A percentile compares a stretch with the other conserved stretches of the same genome.
Conservation (phyloP, 495 filamentous ascomycete genomes). For the Sporormia fimetaria region DNA sequence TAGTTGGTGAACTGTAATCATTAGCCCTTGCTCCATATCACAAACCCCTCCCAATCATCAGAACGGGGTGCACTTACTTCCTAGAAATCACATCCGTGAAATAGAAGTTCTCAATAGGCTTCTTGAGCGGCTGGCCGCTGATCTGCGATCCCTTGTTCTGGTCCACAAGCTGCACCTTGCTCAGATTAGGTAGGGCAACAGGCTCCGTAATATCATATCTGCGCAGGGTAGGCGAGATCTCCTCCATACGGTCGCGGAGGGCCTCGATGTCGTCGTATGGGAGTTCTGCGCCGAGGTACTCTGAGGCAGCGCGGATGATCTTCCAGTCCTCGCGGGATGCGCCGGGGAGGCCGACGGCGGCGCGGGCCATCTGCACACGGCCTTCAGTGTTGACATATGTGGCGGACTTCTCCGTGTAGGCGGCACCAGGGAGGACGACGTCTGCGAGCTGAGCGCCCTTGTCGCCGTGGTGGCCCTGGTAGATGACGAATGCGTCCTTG, state of each 20-base stretch:
- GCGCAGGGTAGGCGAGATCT: constrained; percentile 79
- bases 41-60: too few relatives aligned
- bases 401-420: constrained; percentile 94
- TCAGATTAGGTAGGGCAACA: constrained; percentile 53
- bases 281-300: constrained; percentile 77
- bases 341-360: constrained; percentile 73
- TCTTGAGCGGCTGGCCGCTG: constrained; percentile 57
- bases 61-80: constrained; percentile 49
- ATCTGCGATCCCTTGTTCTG: constrained; percentile 78
- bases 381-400: constrained; percentile 98
- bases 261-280: constrained; percentile 86
- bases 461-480: constrained; percentile 97
- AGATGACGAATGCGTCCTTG: constrained; percentile 89
- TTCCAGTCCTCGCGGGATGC: constrained; percentile 96
- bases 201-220: constrained; percentile 85
- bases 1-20: constrained; percentile 68
- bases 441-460: constrained; percentile 84
- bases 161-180: constrained; percentile 86
- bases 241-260: constrained; percentile 84
- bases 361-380: constrained; percentile 81
- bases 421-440: constrained; percentile 82
- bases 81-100: constrained; percentile 94
- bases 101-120: constrained; percentile 87
- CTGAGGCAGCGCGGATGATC: constrained; percentile 82
- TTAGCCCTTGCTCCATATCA: too few relatives aligned